A percentile compares a stretch with the other conserved stretches of the same genome.
These are phyloP conservation scores for Saposhnikovia divaricata DNA, from an alignment of 129 eudicot species.

Conservation along the genomic window DNA sequence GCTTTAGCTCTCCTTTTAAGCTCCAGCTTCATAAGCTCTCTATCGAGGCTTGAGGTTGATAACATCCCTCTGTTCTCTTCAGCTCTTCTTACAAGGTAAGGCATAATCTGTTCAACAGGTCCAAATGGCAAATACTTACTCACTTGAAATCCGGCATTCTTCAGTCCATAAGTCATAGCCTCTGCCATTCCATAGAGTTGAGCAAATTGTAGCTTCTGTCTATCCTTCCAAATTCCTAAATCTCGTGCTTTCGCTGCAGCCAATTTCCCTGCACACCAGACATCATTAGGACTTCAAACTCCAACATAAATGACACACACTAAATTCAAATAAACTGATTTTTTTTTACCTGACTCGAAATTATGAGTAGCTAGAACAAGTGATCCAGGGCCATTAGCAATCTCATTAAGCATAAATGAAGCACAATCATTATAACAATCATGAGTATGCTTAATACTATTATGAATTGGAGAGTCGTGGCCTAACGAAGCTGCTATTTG, in stretches of 20 bases:
- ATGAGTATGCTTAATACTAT: conserved; percentile 52
- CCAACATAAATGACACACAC: not conserved
- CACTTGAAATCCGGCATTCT: conserved; percentile 82
- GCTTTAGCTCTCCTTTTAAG: conserved; percentile 61
- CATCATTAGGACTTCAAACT: conserved; percentile 20
- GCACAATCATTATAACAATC: conserved; percentile 67
- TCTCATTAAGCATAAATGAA: conserved; percentile 65
- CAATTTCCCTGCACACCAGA: conserved; percentile 38
- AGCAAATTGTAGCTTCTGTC: conserved; percentile 66
- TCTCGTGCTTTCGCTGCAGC: conserved; percentile 67
- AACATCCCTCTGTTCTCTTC: conserved; percentile 87
- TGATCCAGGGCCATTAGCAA: conserved; percentile 54
- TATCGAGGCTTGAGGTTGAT: conserved; percentile 63
- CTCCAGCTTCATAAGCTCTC: conserved; percentile 71
- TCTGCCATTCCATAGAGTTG: conserved; percentile 98
- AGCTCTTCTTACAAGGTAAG: conserved; percentile 84
- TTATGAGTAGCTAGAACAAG: conserved; percentile 91
- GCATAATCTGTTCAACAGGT: conserved; percentile 82
- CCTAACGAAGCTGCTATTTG: conserved; percentile 53
- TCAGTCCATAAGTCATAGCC: conserved; percentile 60
- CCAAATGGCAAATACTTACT: conserved; percentile 94
- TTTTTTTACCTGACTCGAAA: conserved; percentile 68
- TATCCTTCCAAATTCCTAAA: conserved; percentile 62
- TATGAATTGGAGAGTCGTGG: conserved; percentile 66
- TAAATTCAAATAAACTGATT: not conserved